A percentile compares a stretch with the other conserved stretches of the same genome.
These are phyloP conservation scores for Xylaria digitata DNA, from an alignment of 2,329 filamentous ascomycete species.

Conservation along the genomic window DNA sequence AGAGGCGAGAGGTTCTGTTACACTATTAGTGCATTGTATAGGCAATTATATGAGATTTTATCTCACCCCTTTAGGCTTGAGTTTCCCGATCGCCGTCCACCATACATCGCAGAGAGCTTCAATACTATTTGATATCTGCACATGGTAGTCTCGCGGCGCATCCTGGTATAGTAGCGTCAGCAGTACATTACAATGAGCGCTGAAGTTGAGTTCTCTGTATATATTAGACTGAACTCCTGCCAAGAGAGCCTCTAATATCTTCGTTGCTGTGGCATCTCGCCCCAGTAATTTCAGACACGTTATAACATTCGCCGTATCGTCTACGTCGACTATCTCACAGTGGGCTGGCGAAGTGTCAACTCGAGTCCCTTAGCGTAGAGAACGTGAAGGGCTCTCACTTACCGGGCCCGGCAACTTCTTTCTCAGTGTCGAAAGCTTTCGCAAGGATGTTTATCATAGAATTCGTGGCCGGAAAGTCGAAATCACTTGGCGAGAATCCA, in stretches of 20 bases:
- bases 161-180: conserved; percentile 3
- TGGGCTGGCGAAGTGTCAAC: neutral
- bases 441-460: neutral
- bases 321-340: neutral
- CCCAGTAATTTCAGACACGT: conserved; percentile 3
- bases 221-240: neutral
- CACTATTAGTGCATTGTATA: neutral
- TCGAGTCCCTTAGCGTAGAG: neutral
- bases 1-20: conserved; percentile 5
- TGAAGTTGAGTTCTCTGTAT: conserved; percentile 5
- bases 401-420: conserved; percentile 1
- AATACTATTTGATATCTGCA: neutral
- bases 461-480: neutral
- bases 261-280: neutral
- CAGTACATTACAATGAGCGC: conserved; percentile 9
- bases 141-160: neutral
- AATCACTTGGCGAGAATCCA: neutral
- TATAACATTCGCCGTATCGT: conserved; percentile 7
- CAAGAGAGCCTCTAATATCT: neutral
- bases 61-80: conserved; percentile 4
- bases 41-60: neutral
- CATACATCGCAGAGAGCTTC: conserved; percentile 4
- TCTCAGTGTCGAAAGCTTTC: neutral
- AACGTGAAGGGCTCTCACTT: neutral
- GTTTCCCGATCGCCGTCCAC: conserved; percentile 7